phyloP scores from a whole-genome alignment of 441 rosid genomes.

The Erodium trifolium region DNA sequence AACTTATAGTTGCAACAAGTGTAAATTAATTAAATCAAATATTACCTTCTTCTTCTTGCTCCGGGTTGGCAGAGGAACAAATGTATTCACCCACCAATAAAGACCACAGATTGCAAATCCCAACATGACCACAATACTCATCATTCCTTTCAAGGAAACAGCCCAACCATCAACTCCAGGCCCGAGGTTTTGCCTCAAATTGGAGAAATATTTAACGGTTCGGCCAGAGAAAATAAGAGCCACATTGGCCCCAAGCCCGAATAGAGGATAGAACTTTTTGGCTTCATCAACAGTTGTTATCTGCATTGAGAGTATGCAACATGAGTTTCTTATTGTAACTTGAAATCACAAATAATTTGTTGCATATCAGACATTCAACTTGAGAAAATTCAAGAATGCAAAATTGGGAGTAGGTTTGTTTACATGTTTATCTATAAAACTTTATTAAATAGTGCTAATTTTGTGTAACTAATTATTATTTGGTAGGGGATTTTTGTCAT shows the following conservation, averaged over 20 bases:
- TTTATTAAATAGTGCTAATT: too few species aligned
- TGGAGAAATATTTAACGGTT: constrained; percentile 92
- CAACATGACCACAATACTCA: constrained; percentile 88
- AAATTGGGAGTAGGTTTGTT: neutral
- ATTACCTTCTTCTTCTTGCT: constrained; percentile 98
- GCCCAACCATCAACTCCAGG: constrained; percentile 99
- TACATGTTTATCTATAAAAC: too few species aligned
- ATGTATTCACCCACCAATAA: constrained; percentile 91
- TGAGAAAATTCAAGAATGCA: neutral
- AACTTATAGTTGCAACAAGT: too few species aligned
- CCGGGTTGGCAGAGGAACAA: constrained; percentile 72
- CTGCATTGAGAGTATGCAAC: constrained; percentile 32
- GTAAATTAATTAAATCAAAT: too few species aligned
- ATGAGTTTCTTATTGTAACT: neutral
- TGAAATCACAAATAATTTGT: neutral
- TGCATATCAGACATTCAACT: too few species aligned
- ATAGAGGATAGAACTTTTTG: constrained; percentile 83
- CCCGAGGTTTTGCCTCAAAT: constrained; percentile 71
- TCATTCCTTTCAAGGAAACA: constrained; percentile 83
- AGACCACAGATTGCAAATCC: constrained; percentile 70
- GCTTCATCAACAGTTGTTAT: constrained; percentile 95
- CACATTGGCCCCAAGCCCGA: constrained; percentile 92
- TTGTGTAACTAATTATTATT: too few species aligned
- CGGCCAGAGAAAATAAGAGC: constrained; percentile 90
- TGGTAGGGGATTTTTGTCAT: too few species aligned